A percentile compares a stretch with the other conserved stretches of the same genome.
Conservation (phyloP, 148 eudicot species). For the Nepenthes mirabilis region DNA sequence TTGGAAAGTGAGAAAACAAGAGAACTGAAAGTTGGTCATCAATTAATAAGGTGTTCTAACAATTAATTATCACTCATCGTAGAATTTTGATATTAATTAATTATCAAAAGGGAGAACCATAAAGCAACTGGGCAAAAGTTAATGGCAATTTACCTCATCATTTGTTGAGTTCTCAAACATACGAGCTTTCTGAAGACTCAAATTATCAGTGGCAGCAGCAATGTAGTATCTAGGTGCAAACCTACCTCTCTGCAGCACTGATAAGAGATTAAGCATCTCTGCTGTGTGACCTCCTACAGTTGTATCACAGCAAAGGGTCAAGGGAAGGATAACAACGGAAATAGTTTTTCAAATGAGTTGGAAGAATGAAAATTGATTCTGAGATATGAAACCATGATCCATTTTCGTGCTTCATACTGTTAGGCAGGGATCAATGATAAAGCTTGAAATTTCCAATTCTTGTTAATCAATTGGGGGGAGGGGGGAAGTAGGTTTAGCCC, state of each 20-base stretch:
- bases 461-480: too few species aligned
- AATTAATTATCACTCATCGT: too few species aligned
- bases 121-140: background rate
- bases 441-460: too few species aligned
- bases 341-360: background rate
- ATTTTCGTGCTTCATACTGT: background rate
- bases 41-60: too few species aligned
- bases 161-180: conserved; percentile 44
- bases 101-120: background rate
- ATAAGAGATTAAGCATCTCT: conserved; percentile 79
- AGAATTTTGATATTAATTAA: background rate
- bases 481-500: too few species aligned
- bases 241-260: conserved; percentile 42
- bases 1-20: too few species aligned
- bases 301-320: conserved; percentile 4
- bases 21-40: too few species aligned
- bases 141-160: conserved; percentile 27
- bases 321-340: background rate
- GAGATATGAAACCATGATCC: background rate
- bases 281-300: conserved; percentile 89
- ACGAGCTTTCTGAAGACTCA: conserved; percentile 91
- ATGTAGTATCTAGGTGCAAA: conserved; percentile 67
- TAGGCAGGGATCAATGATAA: too few species aligned
- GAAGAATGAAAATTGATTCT: background rate
- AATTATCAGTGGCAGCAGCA: conserved; percentile 88